Percentiles rank a stretch among this genome's conserved stretches.
These are phyloP conservation scores for Schizosaccharomyces octosporus DNA, from an alignment of 805 yeast species.

Conservation along the genomic window DNA sequence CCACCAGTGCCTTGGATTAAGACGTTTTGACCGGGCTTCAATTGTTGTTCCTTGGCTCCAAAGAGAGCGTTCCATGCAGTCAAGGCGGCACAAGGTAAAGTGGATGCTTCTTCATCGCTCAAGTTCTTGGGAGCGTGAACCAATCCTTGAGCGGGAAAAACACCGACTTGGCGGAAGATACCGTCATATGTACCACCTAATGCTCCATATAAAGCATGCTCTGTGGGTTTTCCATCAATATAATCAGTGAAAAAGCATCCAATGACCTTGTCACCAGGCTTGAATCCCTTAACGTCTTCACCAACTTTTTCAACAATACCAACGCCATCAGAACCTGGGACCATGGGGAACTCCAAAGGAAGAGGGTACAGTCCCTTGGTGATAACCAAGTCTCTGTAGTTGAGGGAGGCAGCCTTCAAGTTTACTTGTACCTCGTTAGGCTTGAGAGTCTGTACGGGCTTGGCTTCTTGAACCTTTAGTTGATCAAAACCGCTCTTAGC, in stretches of 20 bases:
- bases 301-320: constrained; percentile 7
- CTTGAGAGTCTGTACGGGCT: background rate
- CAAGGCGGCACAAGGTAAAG: constrained; percentile 9
- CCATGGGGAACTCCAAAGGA: constrained; percentile 3
- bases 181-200: constrained; percentile 2
- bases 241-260: background rate
- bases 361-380: constrained; percentile 8
- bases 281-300: background rate
- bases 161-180: constrained; percentile 3
- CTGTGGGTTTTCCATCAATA: background rate
- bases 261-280: background rate
- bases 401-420: constrained; percentile 6
- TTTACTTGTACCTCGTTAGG: constrained; percentile 5
- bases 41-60: constrained; percentile 3
- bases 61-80: constrained; percentile 9
- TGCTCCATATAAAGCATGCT: background rate
- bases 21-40: constrained; percentile 4
- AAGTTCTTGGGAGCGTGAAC: constrained; percentile 4
- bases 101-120: constrained; percentile 7
- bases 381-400: constrained; percentile 8
- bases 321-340: constrained; percentile 8
- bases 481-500: background rate
- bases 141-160: constrained; percentile 5
- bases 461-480: background rate
- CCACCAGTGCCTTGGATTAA: constrained; percentile 28